Conservation (phyloP, 108 stramenopile species). For the Nitzschia putrida region DNA sequence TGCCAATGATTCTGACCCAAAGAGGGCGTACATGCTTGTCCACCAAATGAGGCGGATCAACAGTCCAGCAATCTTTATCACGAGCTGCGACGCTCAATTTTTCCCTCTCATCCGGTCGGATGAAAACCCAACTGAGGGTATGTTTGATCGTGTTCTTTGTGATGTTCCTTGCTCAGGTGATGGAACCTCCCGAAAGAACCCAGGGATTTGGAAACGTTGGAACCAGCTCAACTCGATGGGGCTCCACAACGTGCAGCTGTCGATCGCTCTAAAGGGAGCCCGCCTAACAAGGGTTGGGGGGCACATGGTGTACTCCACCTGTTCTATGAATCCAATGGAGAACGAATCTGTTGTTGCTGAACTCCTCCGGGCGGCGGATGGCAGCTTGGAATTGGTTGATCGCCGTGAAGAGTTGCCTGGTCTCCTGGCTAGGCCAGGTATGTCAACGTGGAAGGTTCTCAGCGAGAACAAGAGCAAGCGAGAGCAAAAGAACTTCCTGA, state of each 20-base stretch:
- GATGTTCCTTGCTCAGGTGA: slow-evolving; percentile 99
- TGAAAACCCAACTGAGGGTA: slow-evolving; percentile 48
- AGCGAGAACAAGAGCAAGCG: slow-evolving; percentile 58
- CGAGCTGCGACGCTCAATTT: slow-evolving; percentile 87
- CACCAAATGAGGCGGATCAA: slow-evolving; percentile 90
- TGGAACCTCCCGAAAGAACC: slow-evolving; percentile 96
- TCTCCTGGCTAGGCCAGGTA: slow-evolving; percentile 83
- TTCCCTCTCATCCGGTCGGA: slow-evolving; percentile 72
- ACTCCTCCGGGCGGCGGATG: slow-evolving; percentile 70
- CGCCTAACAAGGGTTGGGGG: slow-evolving; percentile 86
- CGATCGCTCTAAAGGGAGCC: slow-evolving; percentile 84
- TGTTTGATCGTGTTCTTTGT: slow-evolving; percentile 95
- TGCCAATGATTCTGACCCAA: slow-evolving; percentile 93
- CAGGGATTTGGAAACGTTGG: slow-evolving; percentile 88
- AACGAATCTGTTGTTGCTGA: slow-evolving; percentile 97
- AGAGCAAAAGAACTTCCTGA: slow-evolving; percentile 54
- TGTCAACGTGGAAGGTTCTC: slow-evolving; percentile 86
- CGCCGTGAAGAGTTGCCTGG: slow-evolving; percentile 58
- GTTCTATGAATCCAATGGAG: slow-evolving; percentile 97
- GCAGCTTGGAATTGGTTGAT: slow-evolving; percentile 88
- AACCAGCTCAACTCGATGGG: slow-evolving; percentile 52
- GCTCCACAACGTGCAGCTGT: slow-evolving; percentile 87
- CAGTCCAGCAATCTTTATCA: slow-evolving; percentile 86
- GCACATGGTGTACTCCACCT: slow-evolving; percentile 94
- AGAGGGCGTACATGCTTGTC: slow-evolving; percentile 96